Conservation (phyloP, 441 rosid species). For the Manihot esculenta region DNA sequence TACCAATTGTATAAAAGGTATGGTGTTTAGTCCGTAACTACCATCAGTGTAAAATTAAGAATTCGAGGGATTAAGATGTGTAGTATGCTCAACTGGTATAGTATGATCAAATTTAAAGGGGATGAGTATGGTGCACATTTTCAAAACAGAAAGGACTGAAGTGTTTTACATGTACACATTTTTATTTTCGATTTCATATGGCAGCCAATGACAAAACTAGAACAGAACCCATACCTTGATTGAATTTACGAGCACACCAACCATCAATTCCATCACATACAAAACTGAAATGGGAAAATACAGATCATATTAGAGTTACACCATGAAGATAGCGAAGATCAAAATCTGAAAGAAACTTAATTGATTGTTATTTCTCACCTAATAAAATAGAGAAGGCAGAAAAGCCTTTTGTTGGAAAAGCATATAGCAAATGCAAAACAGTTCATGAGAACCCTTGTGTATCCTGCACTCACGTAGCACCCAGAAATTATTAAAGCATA, state of each 20-base stretch:
- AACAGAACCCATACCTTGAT: constrained; percentile 59
- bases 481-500: not conserved
- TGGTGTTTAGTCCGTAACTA: not conserved
- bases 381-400: constrained; percentile 71
- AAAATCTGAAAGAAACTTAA: constrained; percentile 14
- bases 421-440: constrained; percentile 83
- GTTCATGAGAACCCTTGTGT: constrained; percentile 77
- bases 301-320: constrained; percentile 8
- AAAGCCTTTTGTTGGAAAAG: constrained; percentile 75
- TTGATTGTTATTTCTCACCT: constrained; percentile 42
- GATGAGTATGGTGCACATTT: not conserved
- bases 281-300: constrained; percentile 54
- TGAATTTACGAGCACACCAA: constrained; percentile 95
- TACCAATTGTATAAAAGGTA: not conserved
- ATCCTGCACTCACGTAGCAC: constrained; percentile 47
- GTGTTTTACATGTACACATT: not conserved
- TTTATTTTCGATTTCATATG: not conserved
- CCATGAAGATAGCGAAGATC: not conserved
- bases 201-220: not conserved
- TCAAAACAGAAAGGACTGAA: not conserved
- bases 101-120: not conserved
- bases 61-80: not conserved
- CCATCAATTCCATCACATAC: constrained; percentile 97
- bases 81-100: not conserved
- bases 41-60: not conserved